Evolutionary conservation across 2,329 filamentous ascomycete genomes (phyloP), one percentile per base, ranked within the genome.

Genomic region (Tricladium varicosporioides): DNA sequence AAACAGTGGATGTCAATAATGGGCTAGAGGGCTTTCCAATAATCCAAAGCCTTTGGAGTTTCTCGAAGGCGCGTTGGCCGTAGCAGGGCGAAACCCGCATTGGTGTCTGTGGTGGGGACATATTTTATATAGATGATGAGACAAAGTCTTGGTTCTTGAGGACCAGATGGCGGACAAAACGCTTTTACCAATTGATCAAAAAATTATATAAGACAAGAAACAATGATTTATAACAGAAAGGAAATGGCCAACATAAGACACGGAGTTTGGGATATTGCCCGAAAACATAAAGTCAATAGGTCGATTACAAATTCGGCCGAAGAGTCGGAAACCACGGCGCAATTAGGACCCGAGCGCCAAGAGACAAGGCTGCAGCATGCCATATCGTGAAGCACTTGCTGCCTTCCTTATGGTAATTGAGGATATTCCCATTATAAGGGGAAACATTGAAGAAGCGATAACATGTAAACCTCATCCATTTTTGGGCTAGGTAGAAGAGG

Each of bases 1-100:
- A 54, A 36, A 14, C 44, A 22, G 11, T 47, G 14, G 19, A 27
- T 27, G 3, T 27, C 22, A 7, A 27, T 27, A 7, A 27, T 27
- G 22, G 22, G 22, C 22, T 27, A 27, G 22, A 27, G 22, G 22
- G 7, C 22, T 18, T 9, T 11, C 46, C 31, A 18, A 52, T 10
- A 11, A 48, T 56, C 53, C 55, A 60, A 19, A 51, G 33, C 33
- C 43, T 18, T 16, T 43, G 40, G 13, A 27, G 22, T 27, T 3
- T 27, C 16, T 33, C 47, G 36, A 55, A 56, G 16, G 48, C 51
- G 32, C 49, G 32, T 15, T 44, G 51, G 31, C 54, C 54, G 18
- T 13, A 33, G 22, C 50, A 50, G 15, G 15, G n/a, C 13, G 42
- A 18, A 40, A n/a, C 10, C 11, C 11, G 36, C 4, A 10, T 5